Base-by-base conservation (phyloP, 768 basidiomycete species). In the Suillus subluteus region DNA sequence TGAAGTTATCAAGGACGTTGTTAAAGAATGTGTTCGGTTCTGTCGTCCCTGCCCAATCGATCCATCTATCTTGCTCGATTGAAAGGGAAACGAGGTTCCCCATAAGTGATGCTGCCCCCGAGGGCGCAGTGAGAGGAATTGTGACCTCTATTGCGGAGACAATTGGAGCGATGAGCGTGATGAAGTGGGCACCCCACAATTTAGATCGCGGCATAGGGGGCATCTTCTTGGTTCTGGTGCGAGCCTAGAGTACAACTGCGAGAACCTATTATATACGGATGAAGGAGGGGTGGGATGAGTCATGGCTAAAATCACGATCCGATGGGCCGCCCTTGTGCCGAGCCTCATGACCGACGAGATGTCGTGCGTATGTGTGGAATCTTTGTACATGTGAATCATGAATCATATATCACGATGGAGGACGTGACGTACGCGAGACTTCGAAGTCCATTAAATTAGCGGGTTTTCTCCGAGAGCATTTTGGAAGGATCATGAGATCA, bases 61-160 rank as follows among this genome's bases (percentile, higher is more conserved):
- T 79, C 89, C 89, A 91, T 40, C 87, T 80, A 69, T 91, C 90
- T 74, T 89, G 86, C 70, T 91, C 91, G 63, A 91, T 84, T 40
- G 89, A 91, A 69, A 91, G 84, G 0, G 87, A 88, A 37, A 91
- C 69, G 15, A 89, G 76, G 13, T 84, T 84, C 7, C 81, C 80
- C 9, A 79, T 75, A 2, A 89, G 75, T 1, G 66, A 66, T 11
- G 78, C 72, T 4, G 86, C 80, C 50, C 58, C 68, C 5, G 71
- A 65, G 2, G 84, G 83, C 23, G 80, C 71, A 13, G 69, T 64
- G 44, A 82, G 67, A 11, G 84, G 80, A 23, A 89, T 71, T 1
- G 81, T 68, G 38, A 88, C 79, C 48, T 79, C 50, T 44, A 70
- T 48, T 3, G 67, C 67, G 32, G 48, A 66, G 63, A 32, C 66